Conservation (phyloP, 768 basidiomycete genomes). For the Lyophyllum shimeji region DNA sequence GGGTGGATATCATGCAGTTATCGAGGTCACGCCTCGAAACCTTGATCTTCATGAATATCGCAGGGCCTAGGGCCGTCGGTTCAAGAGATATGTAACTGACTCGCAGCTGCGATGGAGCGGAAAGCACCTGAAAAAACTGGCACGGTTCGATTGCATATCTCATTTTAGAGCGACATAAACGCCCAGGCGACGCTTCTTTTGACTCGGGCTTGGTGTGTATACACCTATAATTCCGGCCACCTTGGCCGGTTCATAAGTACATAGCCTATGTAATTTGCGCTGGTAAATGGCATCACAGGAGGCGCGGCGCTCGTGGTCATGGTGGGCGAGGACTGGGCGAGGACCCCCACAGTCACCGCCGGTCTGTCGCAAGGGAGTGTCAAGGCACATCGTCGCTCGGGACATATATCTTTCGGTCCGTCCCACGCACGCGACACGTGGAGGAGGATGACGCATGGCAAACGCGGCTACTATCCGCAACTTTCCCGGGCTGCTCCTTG, state of each 20-base stretch:
- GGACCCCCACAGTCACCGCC: background rate
- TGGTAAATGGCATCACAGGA: no score
- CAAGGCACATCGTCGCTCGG: conserved; percentile 17
- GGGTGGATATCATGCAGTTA: background rate
- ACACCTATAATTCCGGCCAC: background rate
- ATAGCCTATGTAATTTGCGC: background rate
- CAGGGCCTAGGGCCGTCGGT: background rate
- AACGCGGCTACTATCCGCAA: background rate
- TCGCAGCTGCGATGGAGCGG: background rate
- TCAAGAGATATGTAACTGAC: background rate
- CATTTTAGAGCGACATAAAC: conserved; percentile 11
- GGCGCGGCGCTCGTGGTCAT: background rate
- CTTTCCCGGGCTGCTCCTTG: no score
- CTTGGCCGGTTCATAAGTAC: background rate
- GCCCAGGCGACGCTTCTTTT: background rate
- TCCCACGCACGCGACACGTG: conserved; percentile 17
- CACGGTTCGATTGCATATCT: background rate
- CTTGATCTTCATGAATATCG: background rate
- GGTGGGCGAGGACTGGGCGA: background rate
- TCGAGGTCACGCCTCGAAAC: background rate
- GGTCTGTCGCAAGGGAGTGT: conserved; percentile 16
- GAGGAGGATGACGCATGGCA: conserved; percentile 11
- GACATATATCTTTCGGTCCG: conserved; percentile 8
- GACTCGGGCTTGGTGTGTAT: background rate
- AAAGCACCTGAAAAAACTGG: no score